phyloP scores from a whole-genome alignment of 2,329 filamentous ascomycete genomes.

The Monosporascus sp. region DNA sequence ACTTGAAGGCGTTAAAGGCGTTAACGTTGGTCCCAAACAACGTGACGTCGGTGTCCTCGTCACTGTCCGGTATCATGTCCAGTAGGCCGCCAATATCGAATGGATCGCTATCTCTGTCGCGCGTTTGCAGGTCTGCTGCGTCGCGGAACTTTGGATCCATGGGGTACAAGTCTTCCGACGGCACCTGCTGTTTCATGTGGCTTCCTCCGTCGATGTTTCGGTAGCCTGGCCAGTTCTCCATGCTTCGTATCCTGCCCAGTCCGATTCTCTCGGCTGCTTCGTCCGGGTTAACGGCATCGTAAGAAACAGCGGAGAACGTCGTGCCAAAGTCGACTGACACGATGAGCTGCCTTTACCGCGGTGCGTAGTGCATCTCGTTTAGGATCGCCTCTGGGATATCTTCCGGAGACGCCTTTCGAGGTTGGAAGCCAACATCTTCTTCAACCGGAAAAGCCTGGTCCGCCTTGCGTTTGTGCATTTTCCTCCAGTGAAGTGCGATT shows the following conservation, averaged over 20 bases:
- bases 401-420: too few relatives aligned
- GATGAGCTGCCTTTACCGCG: constrained; percentile 3
- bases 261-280: not conserved
- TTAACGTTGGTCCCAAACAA: constrained; percentile 1
- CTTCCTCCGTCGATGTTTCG: constrained; percentile 1
- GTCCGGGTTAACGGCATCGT: constrained; percentile 1
- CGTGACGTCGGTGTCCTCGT: not conserved
- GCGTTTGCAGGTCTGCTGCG: constrained; percentile 1
- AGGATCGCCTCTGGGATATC: too few relatives aligned
- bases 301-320: constrained; percentile 11
- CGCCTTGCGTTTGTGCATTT: too few relatives aligned
- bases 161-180: constrained; percentile 11
- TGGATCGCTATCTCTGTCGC: too few relatives aligned
- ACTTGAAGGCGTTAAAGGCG: constrained; percentile 6
- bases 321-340: constrained; percentile 13
- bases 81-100: not conserved
- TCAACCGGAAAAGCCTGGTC: too few relatives aligned
- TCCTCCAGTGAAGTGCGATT: too few relatives aligned
- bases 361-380: too few relatives aligned
- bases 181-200: constrained; percentile 10
- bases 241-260: constrained; percentile 3
- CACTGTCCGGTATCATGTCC: constrained; percentile 1
- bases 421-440: too few relatives aligned
- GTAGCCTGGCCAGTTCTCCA: constrained; percentile 8
- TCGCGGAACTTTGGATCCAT: constrained; percentile 6